Evolutionary conservation across 306 rosid species (phyloP).

Genomic region (Pyrus pyrifolia): DNA sequence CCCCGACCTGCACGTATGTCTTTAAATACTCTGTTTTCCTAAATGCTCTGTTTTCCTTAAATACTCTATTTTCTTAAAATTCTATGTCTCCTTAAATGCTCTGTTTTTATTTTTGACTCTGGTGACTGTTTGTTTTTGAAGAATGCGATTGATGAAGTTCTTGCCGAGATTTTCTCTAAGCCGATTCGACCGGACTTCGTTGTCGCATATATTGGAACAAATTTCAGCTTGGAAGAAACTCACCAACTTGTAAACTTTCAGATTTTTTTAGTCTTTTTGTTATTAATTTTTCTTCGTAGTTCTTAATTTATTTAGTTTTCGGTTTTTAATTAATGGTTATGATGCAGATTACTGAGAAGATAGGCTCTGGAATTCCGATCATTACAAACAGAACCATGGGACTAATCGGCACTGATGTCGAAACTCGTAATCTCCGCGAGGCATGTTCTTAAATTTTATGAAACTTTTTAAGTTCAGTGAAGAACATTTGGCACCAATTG

Average conservation of each 20-base stretch:
- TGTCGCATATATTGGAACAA: constrained; percentile 23
- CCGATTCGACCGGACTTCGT: constrained; percentile 52
- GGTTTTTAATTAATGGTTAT: background rate
- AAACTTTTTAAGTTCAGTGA: background rate
- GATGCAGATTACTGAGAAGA: constrained; percentile 23
- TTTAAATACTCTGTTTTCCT: background rate
- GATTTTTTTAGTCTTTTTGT: background rate
- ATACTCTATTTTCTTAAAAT: background rate
- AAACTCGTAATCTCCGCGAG: constrained; percentile 45
- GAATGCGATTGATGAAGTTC: constrained; percentile 51
- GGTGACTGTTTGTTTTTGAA: constrained; percentile 3
- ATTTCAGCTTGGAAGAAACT: constrained; percentile 14
- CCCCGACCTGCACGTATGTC: constrained; percentile 29
- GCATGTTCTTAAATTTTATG: constrained; percentile 12
- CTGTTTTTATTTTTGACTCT: background rate
- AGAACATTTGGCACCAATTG: background rate
- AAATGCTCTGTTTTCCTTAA: background rate
- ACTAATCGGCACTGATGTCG: constrained; percentile 43
- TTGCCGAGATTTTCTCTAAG: constrained; percentile 41
- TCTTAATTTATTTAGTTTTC: background rate
- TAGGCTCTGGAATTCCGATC: constrained; percentile 36
- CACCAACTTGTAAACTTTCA: constrained; percentile 1
- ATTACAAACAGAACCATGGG: constrained; percentile 36
- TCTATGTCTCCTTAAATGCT: background rate
- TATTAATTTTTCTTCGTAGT: background rate